Base-by-base conservation (phyloP, 2,329 filamentous ascomycete genomes). In the Cladosporium phlei region DNA sequence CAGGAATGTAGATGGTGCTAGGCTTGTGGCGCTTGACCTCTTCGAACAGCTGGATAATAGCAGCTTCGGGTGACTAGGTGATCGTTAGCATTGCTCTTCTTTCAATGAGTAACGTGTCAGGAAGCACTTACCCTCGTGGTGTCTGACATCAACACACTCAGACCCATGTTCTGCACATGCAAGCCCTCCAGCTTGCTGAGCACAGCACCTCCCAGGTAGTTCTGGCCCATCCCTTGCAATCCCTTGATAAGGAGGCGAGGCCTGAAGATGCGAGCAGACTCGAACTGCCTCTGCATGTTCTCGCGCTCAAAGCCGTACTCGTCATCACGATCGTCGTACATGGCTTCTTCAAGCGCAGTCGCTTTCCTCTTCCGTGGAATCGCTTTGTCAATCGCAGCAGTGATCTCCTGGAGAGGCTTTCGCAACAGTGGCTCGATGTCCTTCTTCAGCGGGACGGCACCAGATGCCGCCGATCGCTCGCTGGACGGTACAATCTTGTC, bases 401-500 rank as follows among this genome's bases (percentile, higher is more conserved):
- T 77, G 33, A 96, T 82, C n/a, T 79, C 69, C 8, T 71, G 71
- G 8, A 97, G 75, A 51, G 91, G 85, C 19, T 79, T 74, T 22
- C 83, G 79, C 27, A 98, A 75, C 4, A 98, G 72, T 12, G 93
- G 90, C 60, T 90, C 87, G 40, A 98, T 79, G 9, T 79, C 76
- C 56, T 83, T 83, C 2, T 88, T 87, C 14, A 98, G 71, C 1
- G 91, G 85, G 11, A 85, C 79, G 43, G 91, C 90, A 10, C 85
- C 87, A 10, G 90, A 91, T 3, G 88, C 85, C 1, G 88, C 83
- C 37, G 91, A 91, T 52, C 93, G 78, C 65, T 97, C 88, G 0
- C 93, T 97, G 0, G 93, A 97, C 5, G 93, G 93, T 9, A 96
- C 80, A 69, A 98, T 88, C 68, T 95, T 95, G 71, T 95, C 95